phyloP scores from a whole-genome alignment of 1,139 yeast species.

The Hemisphaericaspora xylofermentans region DNA sequence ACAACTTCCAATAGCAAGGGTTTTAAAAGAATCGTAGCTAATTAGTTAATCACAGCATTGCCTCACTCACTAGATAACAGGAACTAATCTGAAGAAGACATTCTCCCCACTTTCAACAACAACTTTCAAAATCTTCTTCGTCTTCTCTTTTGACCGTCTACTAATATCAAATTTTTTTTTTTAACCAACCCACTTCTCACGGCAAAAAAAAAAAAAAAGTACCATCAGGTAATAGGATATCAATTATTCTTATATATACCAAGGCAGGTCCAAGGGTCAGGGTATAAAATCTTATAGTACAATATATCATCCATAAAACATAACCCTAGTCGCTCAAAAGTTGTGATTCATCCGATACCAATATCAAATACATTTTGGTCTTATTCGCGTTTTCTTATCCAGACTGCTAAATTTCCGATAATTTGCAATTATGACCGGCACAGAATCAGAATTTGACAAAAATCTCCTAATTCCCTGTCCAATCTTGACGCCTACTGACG shows the following conservation, averaged over 20 bases:
- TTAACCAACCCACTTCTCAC: neutral
- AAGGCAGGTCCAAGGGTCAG: neutral
- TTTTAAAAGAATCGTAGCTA: too few species aligned
- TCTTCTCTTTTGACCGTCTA: neutral
- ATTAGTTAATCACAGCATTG: too few species aligned
- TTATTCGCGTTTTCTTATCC: neutral
- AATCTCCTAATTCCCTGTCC: conserved; percentile 48
- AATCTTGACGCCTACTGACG: conserved; percentile 50
- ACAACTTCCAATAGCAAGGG: too few species aligned
- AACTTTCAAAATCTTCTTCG: neutral
- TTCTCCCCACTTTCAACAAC: too few species aligned
- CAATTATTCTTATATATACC: neutral
- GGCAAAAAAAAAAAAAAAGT: conserved; percentile 1
- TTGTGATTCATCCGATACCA: conserved; percentile 8
- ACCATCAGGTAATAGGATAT: neutral
- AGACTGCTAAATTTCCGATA: conserved; percentile 1
- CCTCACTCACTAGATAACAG: too few species aligned
- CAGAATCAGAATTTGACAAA: conserved; percentile 23
- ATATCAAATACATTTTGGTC: neutral
- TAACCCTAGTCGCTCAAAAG: conserved; percentile 9
- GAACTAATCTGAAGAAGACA: too few species aligned
- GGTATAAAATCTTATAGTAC: neutral
- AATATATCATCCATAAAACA: neutral
- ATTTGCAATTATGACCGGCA: neutral
- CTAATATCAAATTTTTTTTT: too few species aligned